Conservation (phyloP, 129 eudicot species). For the Flaveria trinervia region DNA sequence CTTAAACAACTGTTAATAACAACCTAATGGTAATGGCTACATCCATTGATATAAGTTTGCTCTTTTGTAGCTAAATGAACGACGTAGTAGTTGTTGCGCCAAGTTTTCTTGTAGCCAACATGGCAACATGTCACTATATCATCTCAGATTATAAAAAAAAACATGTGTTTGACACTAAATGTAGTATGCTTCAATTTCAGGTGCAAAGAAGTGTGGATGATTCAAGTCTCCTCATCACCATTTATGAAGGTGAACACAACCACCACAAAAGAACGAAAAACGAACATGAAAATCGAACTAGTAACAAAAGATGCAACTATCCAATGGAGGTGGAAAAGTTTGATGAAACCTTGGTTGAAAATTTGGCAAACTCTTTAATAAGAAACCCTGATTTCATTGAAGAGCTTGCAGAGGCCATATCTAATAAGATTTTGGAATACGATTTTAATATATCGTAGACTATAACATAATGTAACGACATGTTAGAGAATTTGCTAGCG, state of each 20-base stretch:
- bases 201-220: slow-evolving; percentile 71
- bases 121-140: no score
- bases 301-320: neutral
- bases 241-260: slow-evolving; percentile 86
- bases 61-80: no score
- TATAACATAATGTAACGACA: neutral
- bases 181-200: slow-evolving; percentile 9
- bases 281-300: neutral
- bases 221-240: slow-evolving; percentile 53
- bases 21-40: no score
- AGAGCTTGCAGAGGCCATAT: slow-evolving; percentile 56
- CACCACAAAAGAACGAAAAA: slow-evolving; percentile 35
- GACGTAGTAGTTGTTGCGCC: no score
- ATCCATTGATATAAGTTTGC: no score
- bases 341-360: slow-evolving; percentile 46
- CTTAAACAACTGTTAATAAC: neutral
- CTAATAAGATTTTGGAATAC: slow-evolving; percentile 38
- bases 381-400: slow-evolving; percentile 49
- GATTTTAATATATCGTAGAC: neutral
- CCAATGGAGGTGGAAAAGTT: slow-evolving; percentile 6
- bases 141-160: neutral
- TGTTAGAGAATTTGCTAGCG: neutral
- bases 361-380: slow-evolving; percentile 55
- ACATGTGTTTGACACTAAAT: neutral
- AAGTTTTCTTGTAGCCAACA: neutral